Evolutionary conservation across 768 basidiomycete species (phyloP).

Genomic region (Tricholoma hemisulphureum): DNA sequence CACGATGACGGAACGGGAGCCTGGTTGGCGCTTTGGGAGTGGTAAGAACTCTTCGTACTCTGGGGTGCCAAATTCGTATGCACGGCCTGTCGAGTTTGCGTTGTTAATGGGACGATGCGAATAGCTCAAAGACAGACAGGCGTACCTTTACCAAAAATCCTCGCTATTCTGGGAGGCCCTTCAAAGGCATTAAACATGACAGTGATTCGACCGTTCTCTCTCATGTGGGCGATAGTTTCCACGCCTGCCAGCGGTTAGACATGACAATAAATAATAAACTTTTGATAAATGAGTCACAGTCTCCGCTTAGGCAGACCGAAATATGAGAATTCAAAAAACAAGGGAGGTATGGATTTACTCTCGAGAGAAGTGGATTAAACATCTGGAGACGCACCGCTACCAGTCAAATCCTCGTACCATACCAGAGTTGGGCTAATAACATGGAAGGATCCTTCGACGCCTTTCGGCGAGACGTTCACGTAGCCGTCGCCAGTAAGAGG

Average conservation of each 20-base stretch:
- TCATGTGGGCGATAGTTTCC: slow-evolving; percentile 47
- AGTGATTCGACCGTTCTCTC: slow-evolving; percentile 62
- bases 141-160: slow-evolving; percentile 60
- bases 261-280: not conserved
- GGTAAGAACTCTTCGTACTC: slow-evolving; percentile 58
- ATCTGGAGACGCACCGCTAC: slow-evolving; percentile 50
- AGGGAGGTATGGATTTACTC: too few species aligned
- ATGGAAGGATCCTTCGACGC: slow-evolving; percentile 58
- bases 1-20: slow-evolving; percentile 60
- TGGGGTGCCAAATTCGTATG: slow-evolving; percentile 60
- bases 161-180: slow-evolving; percentile 54
- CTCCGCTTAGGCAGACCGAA: too few species aligned
- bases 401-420: slow-evolving; percentile 76
- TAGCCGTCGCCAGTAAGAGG: slow-evolving; percentile 57
- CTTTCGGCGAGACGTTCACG: slow-evolving; percentile 70
- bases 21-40: slow-evolving; percentile 43
- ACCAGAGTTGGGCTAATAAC: slow-evolving; percentile 50
- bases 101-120: not conserved
- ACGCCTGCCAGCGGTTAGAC: slow-evolving; percentile 33
- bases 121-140: not conserved
- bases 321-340: too few species aligned
- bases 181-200: slow-evolving; percentile 64
- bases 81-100: slow-evolving; percentile 47
- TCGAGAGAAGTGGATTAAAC: not conserved
- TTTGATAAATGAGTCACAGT: too few species aligned